These are phyloP conservation scores for Rhodamnia argentea DNA, from an alignment of 345 rosid species.

Conservation along the genomic window DNA sequence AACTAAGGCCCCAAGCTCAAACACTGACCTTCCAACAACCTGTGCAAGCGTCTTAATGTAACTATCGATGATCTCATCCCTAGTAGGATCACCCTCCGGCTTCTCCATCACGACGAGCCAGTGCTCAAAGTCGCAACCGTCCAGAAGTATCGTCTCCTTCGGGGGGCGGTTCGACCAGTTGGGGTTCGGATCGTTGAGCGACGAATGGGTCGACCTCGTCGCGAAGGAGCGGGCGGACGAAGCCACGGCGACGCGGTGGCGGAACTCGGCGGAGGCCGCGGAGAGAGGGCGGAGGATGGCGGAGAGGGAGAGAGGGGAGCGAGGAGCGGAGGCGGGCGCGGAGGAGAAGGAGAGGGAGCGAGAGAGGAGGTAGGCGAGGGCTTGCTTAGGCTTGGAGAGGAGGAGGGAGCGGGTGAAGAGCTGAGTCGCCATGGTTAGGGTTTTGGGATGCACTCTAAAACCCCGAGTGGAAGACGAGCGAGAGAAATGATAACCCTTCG, in stretches of 20 bases:
- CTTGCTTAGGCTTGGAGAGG: constrained; percentile 15
- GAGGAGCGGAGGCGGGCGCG: constrained; percentile 1
- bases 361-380: constrained; percentile 12
- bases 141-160: constrained; percentile 82
- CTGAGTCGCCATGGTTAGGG: constrained; percentile 33
- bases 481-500: background rate
- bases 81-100: constrained; percentile 54
- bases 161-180: constrained; percentile 95
- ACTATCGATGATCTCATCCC: constrained; percentile 77
- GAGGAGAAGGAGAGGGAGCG: constrained; percentile 9
- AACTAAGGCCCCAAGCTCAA: background rate
- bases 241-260: constrained; percentile 3
- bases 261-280: background rate
- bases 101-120: constrained; percentile 85
- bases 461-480: background rate
- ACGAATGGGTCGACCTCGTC: constrained; percentile 39
- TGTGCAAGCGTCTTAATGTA: constrained; percentile 67
- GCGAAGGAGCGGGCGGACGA: constrained; percentile 22
- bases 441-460: background rate
- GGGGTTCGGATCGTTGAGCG: constrained; percentile 63
- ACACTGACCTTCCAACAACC: constrained; percentile 61
- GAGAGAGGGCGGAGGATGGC: constrained; percentile 12
- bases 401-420: constrained; percentile 28
- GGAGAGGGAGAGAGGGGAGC: constrained; percentile 6
- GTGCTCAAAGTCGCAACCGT: constrained; percentile 90